Evolutionary conservation across 257 asterid genomes (phyloP).

Genomic region (Solanum pennellii): DNA sequence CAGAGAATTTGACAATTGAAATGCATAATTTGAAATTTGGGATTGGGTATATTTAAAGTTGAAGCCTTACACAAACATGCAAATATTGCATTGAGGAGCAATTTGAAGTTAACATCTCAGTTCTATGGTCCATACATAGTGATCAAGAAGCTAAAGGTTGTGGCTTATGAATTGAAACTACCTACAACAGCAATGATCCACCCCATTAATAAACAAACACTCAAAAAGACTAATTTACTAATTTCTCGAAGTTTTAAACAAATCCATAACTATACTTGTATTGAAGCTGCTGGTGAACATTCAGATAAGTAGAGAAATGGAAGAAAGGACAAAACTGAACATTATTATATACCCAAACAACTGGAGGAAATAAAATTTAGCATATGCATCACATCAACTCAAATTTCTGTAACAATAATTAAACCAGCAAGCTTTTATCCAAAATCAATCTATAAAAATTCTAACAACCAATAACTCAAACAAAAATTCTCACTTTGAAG

Average conservation of each 20-base stretch:
- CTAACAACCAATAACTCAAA: background rate
- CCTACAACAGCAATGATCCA: background rate
- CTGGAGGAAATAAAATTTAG: background rate
- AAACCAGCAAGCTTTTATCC: background rate
- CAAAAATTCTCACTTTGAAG: background rate
- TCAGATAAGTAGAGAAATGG: background rate
- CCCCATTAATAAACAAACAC: background rate
- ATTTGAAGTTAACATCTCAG: background rate
- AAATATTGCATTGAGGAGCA: background rate
- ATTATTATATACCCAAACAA: background rate
- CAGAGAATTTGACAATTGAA: background rate
- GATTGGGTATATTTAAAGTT: background rate
- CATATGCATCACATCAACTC: background rate
- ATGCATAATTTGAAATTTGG: no score
- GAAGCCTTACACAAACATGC: background rate
- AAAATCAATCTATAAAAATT: background rate
- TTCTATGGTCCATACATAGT: background rate
- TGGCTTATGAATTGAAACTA: background rate
- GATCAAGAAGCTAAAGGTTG: background rate
- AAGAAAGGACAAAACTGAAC: background rate
- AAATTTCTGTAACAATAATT: no score
- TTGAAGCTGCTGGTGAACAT: background rate
- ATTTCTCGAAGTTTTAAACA: no score
- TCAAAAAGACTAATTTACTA: no score
- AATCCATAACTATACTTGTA: no score